These are phyloP conservation scores for Raffaelea albimanens DNA, from an alignment of 2,329 filamentous ascomycete species.

Conservation along the genomic window DNA sequence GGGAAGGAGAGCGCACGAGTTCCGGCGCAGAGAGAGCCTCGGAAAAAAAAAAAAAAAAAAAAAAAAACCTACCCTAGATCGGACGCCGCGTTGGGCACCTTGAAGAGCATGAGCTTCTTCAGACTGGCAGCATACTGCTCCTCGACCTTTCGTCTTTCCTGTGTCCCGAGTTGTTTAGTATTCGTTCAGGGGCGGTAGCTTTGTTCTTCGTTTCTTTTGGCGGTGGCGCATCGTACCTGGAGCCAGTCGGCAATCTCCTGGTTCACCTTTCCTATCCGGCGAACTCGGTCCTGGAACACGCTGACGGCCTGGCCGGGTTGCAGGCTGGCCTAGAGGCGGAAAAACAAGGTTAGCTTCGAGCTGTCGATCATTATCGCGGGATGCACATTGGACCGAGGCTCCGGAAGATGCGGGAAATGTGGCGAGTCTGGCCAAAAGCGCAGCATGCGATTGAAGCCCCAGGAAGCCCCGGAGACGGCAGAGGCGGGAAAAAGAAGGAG, in stretches of 20 bases:
- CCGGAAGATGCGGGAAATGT: not conserved
- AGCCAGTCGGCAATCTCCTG: conserved; percentile 92
- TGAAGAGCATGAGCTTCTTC: conserved; percentile 68
- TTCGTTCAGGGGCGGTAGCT: too few species aligned
- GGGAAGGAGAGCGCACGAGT: conserved; percentile 1
- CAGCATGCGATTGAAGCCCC: not conserved
- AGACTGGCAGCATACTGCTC: conserved; percentile 79
- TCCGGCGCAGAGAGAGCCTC: not conserved
- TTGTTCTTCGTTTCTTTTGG: not conserved
- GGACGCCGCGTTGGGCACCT: conserved; percentile 62
- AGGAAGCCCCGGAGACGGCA: too few species aligned
- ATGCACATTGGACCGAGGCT: not conserved
- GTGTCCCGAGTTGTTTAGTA: too few species aligned
- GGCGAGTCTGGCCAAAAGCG: not conserved
- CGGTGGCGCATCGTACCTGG: conserved; percentile 54
- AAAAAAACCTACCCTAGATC: conserved; percentile 68
- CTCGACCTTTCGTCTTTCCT: conserved; percentile 91
- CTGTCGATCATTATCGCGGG: not conserved
- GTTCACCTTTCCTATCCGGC: conserved; percentile 79
- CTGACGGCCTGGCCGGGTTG: conserved; percentile 73
- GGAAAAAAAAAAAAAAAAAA: conserved; percentile 1
- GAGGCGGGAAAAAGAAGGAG: not conserved
- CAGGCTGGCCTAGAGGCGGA: conserved; percentile 55
- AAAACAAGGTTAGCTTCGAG: too few species aligned
- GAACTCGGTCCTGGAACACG: conserved; percentile 77